These are phyloP conservation scores for Tubosaeta brunneosetosa DNA, from an alignment of 768 basidiomycete species.

Conservation along the genomic window DNA sequence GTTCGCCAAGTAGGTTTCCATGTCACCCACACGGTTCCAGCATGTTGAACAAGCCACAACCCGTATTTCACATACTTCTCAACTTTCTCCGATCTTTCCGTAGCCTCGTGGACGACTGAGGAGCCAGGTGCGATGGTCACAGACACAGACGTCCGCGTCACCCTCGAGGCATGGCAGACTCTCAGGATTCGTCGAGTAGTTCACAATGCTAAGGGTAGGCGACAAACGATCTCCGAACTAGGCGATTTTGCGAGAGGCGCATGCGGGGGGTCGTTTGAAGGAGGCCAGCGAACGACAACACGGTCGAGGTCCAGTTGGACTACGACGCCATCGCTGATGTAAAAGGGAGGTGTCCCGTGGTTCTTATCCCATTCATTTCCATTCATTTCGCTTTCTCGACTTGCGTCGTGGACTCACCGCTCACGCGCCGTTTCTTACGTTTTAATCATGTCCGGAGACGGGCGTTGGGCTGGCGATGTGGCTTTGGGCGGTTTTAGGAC, in stretches of 20 bases:
- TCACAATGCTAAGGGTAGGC: conserved; percentile 41
- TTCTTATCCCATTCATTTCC: conserved; percentile 42
- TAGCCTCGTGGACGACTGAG: conserved; percentile 69
- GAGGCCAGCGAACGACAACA: conserved; percentile 34
- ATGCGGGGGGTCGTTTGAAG: conserved; percentile 49
- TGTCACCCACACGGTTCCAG: conserved; percentile 1
- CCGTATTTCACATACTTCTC: conserved; percentile 67
- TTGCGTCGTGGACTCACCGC: too few relatives aligned
- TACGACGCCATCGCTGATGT: conserved; percentile 58
- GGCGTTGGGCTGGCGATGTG: neutral
- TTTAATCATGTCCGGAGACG: too few relatives aligned
- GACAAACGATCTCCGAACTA: conserved; percentile 65
- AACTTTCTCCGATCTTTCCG: conserved; percentile 63
- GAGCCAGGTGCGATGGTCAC: conserved; percentile 51
- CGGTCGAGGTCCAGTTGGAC: conserved; percentile 53
- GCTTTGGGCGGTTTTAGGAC: conserved; percentile 45
- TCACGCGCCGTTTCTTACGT: too few relatives aligned
- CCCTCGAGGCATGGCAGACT: conserved; percentile 74
- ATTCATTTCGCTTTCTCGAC: too few relatives aligned
- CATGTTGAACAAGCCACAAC: conserved; percentile 6
- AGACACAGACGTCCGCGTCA: conserved; percentile 73
- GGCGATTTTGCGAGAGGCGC: conserved; percentile 65
- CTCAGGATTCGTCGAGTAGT: conserved; percentile 57
- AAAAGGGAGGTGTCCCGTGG: conserved; percentile 58
- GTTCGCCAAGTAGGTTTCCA: conserved; percentile 64